These are phyloP conservation scores for Spencermartinsiella europaea DNA, from an alignment of 805 yeast genomes.

Conservation along the genomic window DNA sequence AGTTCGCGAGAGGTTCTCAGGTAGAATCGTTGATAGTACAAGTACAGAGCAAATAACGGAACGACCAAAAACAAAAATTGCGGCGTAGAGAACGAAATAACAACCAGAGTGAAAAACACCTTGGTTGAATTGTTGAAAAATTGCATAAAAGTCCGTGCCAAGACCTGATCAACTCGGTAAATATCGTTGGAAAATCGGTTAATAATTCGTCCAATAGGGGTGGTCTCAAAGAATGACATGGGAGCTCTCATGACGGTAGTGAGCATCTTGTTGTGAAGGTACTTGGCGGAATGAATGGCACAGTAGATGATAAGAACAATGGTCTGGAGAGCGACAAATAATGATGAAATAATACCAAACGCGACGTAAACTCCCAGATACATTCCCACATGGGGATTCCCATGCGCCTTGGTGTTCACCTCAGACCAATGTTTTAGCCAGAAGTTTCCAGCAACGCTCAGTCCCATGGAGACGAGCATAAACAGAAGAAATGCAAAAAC, in stretches of 20 bases:
- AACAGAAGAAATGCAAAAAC: slow-evolving; percentile 54
- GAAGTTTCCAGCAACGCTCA: slow-evolving; percentile 66
- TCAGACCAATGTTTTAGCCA: slow-evolving; percentile 99
- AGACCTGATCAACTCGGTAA: slow-evolving; percentile 80
- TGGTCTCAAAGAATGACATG: slow-evolving; percentile 92
- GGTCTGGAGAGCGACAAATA: slow-evolving; percentile 58
- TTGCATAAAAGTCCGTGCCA: slow-evolving; percentile 36
- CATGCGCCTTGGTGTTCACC: slow-evolving; percentile 61
- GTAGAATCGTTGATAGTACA: slow-evolving; percentile 67
- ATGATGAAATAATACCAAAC: slow-evolving; percentile 65
- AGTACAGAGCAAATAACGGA: slow-evolving; percentile 62
- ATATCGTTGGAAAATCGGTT: slow-evolving; percentile 90
- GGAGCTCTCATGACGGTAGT: slow-evolving; percentile 75
- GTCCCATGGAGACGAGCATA: slow-evolving; percentile 52
- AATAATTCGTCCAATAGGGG: slow-evolving; percentile 88
- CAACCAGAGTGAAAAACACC: slow-evolving; percentile 62
- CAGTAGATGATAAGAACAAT: slow-evolving; percentile 73
- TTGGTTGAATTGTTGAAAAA: slow-evolving; percentile 35
- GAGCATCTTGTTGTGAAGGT: slow-evolving; percentile 69
- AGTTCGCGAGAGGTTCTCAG: slow-evolving; percentile 70
- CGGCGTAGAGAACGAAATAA: slow-evolving; percentile 86
- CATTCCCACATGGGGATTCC: slow-evolving; percentile 64
- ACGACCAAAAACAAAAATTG: slow-evolving; percentile 66
- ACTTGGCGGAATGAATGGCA: slow-evolving; percentile 75
- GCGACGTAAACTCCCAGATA: slow-evolving; percentile 73